Conservation (phyloP, 2,329 filamentous ascomycete genomes). For the Ceratocystis albifundus region DNA sequence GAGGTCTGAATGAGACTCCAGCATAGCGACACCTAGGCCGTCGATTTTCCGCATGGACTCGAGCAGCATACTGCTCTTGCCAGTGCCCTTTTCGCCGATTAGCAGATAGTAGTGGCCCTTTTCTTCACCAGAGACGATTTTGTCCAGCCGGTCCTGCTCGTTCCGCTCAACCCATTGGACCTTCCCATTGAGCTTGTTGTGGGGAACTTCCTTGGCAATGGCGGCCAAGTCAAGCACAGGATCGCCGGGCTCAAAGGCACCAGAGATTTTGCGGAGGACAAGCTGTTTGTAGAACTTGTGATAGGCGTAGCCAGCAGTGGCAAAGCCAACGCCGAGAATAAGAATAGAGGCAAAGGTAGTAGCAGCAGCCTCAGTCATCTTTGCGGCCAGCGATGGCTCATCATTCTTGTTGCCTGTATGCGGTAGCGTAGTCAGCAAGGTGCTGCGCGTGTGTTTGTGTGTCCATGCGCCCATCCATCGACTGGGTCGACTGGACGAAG, state of each 20-base stretch:
- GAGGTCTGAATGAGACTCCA: slow-evolving; percentile 87
- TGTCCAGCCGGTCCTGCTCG: slow-evolving; percentile 71
- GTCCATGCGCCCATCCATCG: too few species aligned
- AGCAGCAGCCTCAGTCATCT: slow-evolving; percentile 62
- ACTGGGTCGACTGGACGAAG: too few species aligned
- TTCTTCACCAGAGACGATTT: slow-evolving; percentile 63
- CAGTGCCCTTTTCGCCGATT: slow-evolving; percentile 89
- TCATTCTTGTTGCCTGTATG: not conserved
- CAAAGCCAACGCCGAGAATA: slow-evolving; percentile 55
- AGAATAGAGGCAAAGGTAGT: slow-evolving; percentile 66
- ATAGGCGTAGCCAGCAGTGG: slow-evolving; percentile 61
- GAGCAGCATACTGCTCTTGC: slow-evolving; percentile 91
- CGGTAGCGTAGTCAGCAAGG: not conserved
- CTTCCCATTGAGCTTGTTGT: slow-evolving; percentile 28
- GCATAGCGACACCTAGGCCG: slow-evolving; percentile 83
- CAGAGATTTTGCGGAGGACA: slow-evolving; percentile 83
- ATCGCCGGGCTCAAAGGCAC: slow-evolving; percentile 84
- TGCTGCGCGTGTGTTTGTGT: not conserved
- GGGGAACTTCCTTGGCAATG: slow-evolving; percentile 45
- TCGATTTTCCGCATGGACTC: slow-evolving; percentile 91
- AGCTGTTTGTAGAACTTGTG: slow-evolving; percentile 79
- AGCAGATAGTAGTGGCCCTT: slow-evolving; percentile 82
- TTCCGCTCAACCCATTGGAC: slow-evolving; percentile 69
- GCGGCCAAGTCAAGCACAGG: slow-evolving; percentile 75
- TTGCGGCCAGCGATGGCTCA: slow-evolving; percentile 37